A percentile compares a stretch with the other conserved stretches of the same genome.
phyloP scores from a whole-genome alignment of 495 filamentous ascomycete genomes.

The Bryoglossum gracile region DNA sequence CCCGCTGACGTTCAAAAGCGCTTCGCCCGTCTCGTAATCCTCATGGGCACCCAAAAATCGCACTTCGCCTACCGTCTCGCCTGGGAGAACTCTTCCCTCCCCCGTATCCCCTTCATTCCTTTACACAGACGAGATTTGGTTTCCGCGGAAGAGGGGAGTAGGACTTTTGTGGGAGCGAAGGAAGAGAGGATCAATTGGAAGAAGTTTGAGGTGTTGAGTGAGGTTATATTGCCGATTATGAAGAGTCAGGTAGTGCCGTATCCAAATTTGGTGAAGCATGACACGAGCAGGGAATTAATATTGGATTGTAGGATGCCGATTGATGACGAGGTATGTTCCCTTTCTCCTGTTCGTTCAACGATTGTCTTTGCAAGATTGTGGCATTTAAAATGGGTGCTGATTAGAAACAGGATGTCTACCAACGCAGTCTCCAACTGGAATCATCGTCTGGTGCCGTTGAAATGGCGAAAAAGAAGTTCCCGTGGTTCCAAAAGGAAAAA shows the following conservation, averaged over 20 bases:
- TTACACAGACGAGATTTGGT: conserved; percentile 84
- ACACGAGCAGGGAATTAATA: conserved; percentile 61
- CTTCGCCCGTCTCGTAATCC: conserved; percentile 79
- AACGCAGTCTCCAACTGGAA: conserved; percentile 51
- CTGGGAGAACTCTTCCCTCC: conserved; percentile 87
- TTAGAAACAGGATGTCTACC: conserved; percentile 48
- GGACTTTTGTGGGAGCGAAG: conserved; percentile 72
- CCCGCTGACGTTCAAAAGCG: conserved; percentile 60
- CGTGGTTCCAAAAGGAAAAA: conserved; percentile 43
- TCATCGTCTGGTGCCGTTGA: conserved; percentile 30
- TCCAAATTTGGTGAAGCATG: conserved; percentile 56
- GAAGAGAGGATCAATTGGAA: conserved; percentile 87
- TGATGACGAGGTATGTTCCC: conserved; percentile 24
- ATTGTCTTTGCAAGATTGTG: too few relatives aligned
- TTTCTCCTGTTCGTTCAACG: not conserved
- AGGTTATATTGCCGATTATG: conserved; percentile 83
- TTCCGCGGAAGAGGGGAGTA: conserved; percentile 85
- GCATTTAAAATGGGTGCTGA: conserved; percentile 24
- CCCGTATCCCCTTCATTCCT: conserved; percentile 92
- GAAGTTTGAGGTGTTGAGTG: conserved; percentile 95
- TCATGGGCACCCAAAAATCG: conserved; percentile 87
- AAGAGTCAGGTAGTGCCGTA: conserved; percentile 84
- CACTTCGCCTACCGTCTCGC: conserved; percentile 92
- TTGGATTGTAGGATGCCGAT: conserved; percentile 45
- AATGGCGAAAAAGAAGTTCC: conserved; percentile 46